Evolutionary conservation across 331 rosid species (phyloP).

Genomic region (Arachis monticola): DNA sequence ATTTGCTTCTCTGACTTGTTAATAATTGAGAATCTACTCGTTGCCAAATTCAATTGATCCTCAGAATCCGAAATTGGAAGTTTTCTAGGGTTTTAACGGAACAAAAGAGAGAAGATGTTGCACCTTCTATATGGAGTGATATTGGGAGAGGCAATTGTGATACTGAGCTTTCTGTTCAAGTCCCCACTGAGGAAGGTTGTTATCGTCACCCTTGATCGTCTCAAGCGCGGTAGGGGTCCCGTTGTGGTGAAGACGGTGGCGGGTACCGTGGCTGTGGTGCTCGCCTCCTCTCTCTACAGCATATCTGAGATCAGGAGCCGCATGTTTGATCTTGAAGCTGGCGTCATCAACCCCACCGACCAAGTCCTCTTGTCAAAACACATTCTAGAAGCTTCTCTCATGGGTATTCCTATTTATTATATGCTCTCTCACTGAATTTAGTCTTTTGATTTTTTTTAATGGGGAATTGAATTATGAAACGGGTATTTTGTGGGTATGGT

Average conservation of each 20-base stretch:
- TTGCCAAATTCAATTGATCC: background rate
- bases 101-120: conserved; percentile 46
- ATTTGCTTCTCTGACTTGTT: too few species aligned
- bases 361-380: conserved; percentile 72
- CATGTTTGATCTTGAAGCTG: conserved; percentile 41
- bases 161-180: conserved; percentile 61
- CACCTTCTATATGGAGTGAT: conserved; percentile 59
- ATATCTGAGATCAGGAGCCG: conserved; percentile 56
- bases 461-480: too few species aligned
- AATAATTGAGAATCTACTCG: background rate
- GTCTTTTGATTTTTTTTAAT: background rate
- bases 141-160: conserved; percentile 54
- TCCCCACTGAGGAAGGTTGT: conserved; percentile 73
- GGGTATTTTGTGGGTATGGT: too few species aligned
- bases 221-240: conserved; percentile 84
- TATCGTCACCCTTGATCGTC: conserved; percentile 60
- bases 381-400: conserved; percentile 78
- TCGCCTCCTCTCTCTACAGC: conserved; percentile 54
- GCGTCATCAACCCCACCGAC: conserved; percentile 66
- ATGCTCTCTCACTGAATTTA: background rate
- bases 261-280: conserved; percentile 51
- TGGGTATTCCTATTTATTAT: conserved; percentile 54
- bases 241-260: conserved; percentile 62
- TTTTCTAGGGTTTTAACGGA: conserved; percentile 7
- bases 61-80: background rate